Percentiles rank a stretch among this genome's conserved stretches.
Conservation (phyloP, 1,284 basidiomycete species). For the Ustilago hordei region DNA sequence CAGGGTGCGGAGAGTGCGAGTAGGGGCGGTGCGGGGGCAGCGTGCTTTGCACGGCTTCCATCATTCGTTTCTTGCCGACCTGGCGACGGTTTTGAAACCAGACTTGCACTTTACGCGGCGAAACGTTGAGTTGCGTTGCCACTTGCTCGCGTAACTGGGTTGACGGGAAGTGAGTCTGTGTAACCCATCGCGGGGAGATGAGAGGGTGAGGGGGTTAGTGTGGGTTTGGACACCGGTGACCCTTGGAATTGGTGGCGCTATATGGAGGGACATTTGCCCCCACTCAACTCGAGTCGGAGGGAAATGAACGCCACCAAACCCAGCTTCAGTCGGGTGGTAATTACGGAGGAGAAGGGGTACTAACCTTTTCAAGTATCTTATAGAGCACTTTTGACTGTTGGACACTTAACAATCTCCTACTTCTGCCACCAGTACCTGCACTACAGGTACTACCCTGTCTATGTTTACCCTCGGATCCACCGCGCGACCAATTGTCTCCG, state of each 20-base stretch:
- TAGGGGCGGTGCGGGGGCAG: background rate
- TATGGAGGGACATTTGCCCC: too few relatives aligned
- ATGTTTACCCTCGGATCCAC: background rate
- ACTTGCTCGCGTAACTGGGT: conserved; percentile 56
- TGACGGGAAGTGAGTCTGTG: conserved; percentile 58
- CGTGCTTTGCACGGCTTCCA: conserved; percentile 27
- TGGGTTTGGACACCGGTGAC: background rate
- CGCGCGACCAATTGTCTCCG: conserved; percentile 18
- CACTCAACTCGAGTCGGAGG: too few relatives aligned
- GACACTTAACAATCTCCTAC: conserved; percentile 42
- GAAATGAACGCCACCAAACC: background rate
- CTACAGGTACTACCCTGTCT: background rate
- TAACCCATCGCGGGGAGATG: background rate
- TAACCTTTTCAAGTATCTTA: conserved; percentile 51
- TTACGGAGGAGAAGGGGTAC: background rate
- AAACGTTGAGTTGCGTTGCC: conserved; percentile 50
- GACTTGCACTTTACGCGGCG: conserved; percentile 59
- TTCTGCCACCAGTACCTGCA: conserved; percentile 10
- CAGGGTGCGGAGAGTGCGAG: background rate
- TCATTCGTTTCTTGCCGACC: conserved; percentile 47
- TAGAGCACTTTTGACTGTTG: conserved; percentile 59
- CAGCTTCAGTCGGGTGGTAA: too few relatives aligned
- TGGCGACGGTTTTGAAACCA: conserved; percentile 51
- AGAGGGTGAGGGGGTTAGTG: background rate
- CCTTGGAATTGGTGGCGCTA: background rate